Evolutionary conservation across 257 asterid species (phyloP).

Genomic region (Fraxinus excelsior): DNA sequence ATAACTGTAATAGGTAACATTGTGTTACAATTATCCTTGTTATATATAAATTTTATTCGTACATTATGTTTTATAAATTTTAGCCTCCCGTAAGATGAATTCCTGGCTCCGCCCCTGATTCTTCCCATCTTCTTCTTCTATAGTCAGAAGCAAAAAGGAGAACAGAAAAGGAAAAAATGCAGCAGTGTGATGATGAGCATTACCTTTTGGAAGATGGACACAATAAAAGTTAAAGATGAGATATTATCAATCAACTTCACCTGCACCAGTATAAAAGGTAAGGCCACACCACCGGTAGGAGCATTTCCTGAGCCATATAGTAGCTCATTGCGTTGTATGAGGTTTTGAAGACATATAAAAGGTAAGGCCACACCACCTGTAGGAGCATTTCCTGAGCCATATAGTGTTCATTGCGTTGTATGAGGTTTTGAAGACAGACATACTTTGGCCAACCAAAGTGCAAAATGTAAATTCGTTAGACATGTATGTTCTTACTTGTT

Average conservation of each 20-base stretch:
- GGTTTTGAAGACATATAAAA: slow-evolving; percentile 83
- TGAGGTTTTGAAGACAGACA: slow-evolving; percentile 71
- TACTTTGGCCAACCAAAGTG: slow-evolving; percentile 46
- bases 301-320: slow-evolving; percentile 75
- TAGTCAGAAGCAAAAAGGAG: not conserved
- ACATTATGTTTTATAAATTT: too few species aligned
- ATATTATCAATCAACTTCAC: slow-evolving; percentile 39
- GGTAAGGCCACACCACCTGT: slow-evolving; percentile 88
- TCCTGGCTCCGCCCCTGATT: too few species aligned
- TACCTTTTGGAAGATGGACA: not conserved
- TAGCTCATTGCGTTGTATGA: slow-evolving; percentile 66
- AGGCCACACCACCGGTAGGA: slow-evolving; percentile 85
- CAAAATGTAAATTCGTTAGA: slow-evolving; percentile 8
- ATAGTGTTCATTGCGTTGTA: slow-evolving; percentile 68
- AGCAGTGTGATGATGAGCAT: not conserved
- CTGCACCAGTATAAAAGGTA: slow-evolving; percentile 95
- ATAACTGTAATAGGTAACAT: too few species aligned
- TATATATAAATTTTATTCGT: too few species aligned
- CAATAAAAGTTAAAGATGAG: not conserved
- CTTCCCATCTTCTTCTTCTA: not conserved
- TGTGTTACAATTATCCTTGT: too few species aligned
- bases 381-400: slow-evolving; percentile 82
- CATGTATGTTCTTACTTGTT: slow-evolving; percentile 50
- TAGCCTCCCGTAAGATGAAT: too few species aligned
- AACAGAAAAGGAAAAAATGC: not conserved